Conservation (phyloP, 495 filamentous ascomycete species). For the Amphirosellinia nigrospora region DNA sequence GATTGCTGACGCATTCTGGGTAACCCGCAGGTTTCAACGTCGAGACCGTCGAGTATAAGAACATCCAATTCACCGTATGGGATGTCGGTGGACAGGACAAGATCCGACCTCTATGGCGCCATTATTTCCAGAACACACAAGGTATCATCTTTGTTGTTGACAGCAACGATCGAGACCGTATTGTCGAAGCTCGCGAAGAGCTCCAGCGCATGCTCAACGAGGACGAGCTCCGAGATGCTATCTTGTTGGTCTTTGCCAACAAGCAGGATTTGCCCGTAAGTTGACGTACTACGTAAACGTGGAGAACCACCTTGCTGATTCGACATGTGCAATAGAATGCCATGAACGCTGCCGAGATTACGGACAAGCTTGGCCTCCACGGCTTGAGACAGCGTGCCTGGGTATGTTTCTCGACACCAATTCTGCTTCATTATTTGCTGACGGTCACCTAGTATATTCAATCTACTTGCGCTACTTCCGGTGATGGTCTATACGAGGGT, state of each 20-base stretch:
- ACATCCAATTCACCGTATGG: constrained; percentile 99
- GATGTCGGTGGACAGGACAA: constrained; percentile 99
- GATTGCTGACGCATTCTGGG: constrained; percentile 39
- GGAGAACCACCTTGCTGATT: neutral
- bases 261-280: constrained; percentile 99
- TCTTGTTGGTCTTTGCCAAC: constrained; percentile 99
- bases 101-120: constrained; percentile 98
- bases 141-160: constrained; percentile 99
- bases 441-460: constrained; percentile 82
- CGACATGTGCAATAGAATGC: constrained; percentile 71
- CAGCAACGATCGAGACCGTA: constrained; percentile 99
- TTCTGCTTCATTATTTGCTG: constrained; percentile 32
- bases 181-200: constrained; percentile 98
- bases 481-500: constrained; percentile 99
- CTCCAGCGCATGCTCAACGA: constrained; percentile 99
- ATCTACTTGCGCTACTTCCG: constrained; percentile 98
- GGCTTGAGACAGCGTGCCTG: constrained; percentile 96
- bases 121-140: constrained; percentile 99
- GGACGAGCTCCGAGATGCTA: constrained; percentile 96
- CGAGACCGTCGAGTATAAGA: constrained; percentile 99
- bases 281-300: constrained; percentile 10
- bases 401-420: constrained; percentile 67
- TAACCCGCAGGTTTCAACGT: constrained; percentile 88
- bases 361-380: constrained; percentile 99
- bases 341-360: constrained; percentile 99